Evolutionary conservation across 805 yeast species (phyloP).

Genomic region (Lachancea thermotolerans): DNA sequence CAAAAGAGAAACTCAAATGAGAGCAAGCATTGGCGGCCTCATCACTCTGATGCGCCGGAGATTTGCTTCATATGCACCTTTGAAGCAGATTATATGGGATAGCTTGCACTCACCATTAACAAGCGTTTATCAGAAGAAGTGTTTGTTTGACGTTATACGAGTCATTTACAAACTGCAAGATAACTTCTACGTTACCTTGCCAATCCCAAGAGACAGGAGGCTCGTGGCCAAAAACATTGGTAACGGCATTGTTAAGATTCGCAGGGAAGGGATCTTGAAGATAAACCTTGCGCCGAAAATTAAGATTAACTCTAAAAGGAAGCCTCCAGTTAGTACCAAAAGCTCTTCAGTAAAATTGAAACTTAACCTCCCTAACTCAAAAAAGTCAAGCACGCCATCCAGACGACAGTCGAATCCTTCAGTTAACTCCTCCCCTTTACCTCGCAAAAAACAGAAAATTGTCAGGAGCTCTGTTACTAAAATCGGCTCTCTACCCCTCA

Average conservation of each 20-base stretch:
- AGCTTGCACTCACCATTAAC: conserved; percentile 55
- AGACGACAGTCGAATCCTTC: conserved; percentile 5
- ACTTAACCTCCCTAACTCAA: conserved; percentile 7
- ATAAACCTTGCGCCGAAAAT: conserved; percentile 22
- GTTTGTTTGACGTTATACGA: conserved; percentile 56
- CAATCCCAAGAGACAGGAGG: conserved; percentile 61
- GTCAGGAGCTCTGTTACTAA: conserved; percentile 17
- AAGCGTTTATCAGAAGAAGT: conserved; percentile 52
- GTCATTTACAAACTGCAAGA: conserved; percentile 59
- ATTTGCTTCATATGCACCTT: conserved; percentile 42
- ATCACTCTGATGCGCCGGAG: conserved; percentile 19
- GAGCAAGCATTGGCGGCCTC: conserved; percentile 25
- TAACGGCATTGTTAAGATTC: conserved; percentile 49
- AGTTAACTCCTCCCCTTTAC: conserved; percentile 2
- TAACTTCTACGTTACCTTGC: conserved; percentile 52
- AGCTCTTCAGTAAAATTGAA: conserved; percentile 12
- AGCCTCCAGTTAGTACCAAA: conserved; percentile 1
- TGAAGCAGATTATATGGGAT: conserved; percentile 60
- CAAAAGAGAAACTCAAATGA: conserved; percentile 19
- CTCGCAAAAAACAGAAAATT: conserved; percentile 10
- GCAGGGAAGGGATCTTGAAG: conserved; percentile 41
- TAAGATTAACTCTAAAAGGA: conserved; percentile 8
- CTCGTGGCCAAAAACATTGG: conserved; percentile 54
- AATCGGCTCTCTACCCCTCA: conserved; percentile 29
- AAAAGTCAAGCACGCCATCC: conserved; percentile 1